Evolutionary conservation across 768 basidiomycete species (phyloP).

Genomic region (Baorangia bicolor): DNA sequence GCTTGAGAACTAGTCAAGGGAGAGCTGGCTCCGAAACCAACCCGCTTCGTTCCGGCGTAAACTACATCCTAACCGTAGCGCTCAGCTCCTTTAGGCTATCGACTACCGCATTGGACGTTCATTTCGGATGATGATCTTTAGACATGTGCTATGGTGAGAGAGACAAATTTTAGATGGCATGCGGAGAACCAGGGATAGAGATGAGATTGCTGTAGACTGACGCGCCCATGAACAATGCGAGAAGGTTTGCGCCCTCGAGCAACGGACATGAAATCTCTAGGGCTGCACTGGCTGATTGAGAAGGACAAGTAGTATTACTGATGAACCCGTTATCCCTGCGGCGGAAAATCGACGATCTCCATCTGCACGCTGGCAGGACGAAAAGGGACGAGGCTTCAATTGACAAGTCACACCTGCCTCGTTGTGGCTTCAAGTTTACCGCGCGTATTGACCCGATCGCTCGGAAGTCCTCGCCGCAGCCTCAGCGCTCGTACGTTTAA

Average conservation of each 20-base stretch:
- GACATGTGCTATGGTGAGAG: background rate
- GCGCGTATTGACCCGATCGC: conserved; percentile 9
- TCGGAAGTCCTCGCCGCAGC: conserved; percentile 7
- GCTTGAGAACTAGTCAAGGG: too few relatives aligned
- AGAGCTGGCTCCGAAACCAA: too few relatives aligned
- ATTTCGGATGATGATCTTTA: background rate
- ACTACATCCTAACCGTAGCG: too few relatives aligned
- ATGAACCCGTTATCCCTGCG: too few relatives aligned
- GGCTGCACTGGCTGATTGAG: background rate
- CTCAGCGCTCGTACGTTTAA: conserved; percentile 25
- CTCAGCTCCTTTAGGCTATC: too few relatives aligned
- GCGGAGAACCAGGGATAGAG: background rate
- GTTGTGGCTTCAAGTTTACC: conserved; percentile 14
- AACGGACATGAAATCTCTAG: too few relatives aligned
- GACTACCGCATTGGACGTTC: too few relatives aligned
- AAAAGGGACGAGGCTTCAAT: background rate
- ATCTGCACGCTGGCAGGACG: background rate
- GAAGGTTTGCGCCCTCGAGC: too few relatives aligned
- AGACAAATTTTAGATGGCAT: background rate
- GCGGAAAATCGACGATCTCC: too few relatives aligned
- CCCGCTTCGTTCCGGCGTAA: too few relatives aligned
- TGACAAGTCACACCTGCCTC: conserved; percentile 14
- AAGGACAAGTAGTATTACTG: too few relatives aligned
- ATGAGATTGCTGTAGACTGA: background rate
- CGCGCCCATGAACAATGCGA: background rate